Evolutionary conservation across 768 basidiomycete species (phyloP).

Genomic region (Lactarius evosmus): DNA sequence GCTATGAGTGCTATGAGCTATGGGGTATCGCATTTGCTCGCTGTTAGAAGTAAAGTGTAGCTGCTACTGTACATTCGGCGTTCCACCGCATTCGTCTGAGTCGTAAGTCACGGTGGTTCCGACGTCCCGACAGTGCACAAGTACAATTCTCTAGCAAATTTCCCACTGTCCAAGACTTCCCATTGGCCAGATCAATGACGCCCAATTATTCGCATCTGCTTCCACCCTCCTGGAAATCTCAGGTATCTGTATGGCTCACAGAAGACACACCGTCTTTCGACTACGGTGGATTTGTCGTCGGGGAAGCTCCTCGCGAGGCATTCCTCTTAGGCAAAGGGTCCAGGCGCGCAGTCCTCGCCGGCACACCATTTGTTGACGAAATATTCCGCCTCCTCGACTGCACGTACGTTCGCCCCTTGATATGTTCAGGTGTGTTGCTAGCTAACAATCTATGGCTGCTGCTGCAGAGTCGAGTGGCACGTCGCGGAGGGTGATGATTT

Average conservation of each 20-base stretch:
- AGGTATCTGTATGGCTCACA: constrained; percentile 77
- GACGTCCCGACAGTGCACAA: too few species aligned
- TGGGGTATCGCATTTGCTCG: too few species aligned
- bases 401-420: constrained; percentile 52
- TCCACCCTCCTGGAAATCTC: constrained; percentile 87
- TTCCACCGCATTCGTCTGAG: too few species aligned
- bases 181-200: not conserved
- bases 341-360: constrained; percentile 76
- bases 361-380: constrained; percentile 93
- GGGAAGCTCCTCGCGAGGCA: constrained; percentile 77
- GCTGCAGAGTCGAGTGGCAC: constrained; percentile 89
- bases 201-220: constrained; percentile 60
- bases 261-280: constrained; percentile 97
- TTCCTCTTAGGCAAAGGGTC: constrained; percentile 89
- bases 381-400: constrained; percentile 87
- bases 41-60: too few species aligned
- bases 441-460: not conserved
- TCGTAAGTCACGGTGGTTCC: too few species aligned
- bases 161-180: not conserved
- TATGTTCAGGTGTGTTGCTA: not conserved
- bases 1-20: too few species aligned
- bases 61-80: too few species aligned
- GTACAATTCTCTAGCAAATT: too few species aligned
- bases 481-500: constrained; percentile 79
- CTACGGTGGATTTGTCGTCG: constrained; percentile 40